These are phyloP conservation scores for Acanthamoeba polyphaga DNA, from an alignment of 208 protist species.

Conservation along the genomic window DNA sequence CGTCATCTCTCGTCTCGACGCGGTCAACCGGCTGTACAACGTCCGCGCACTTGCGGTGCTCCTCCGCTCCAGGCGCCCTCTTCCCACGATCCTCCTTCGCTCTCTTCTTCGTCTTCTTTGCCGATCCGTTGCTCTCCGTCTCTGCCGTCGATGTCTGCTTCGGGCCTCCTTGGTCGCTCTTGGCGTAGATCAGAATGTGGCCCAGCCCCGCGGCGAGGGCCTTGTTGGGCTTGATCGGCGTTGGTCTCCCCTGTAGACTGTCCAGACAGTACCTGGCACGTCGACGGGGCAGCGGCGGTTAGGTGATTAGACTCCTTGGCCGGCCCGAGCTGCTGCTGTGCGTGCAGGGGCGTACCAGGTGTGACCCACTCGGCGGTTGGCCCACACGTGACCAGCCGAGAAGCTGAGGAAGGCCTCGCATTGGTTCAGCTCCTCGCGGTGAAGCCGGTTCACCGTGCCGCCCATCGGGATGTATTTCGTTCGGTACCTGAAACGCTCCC, in stretches of 20 bases:
- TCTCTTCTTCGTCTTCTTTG: neutral
- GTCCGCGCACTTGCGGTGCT: neutral
- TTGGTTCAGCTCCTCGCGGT: neutral
- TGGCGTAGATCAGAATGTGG: slow-evolving; percentile 11
- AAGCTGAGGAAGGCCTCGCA: slow-evolving; percentile 24
- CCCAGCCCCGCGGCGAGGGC: neutral
- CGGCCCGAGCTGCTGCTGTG: neutral
- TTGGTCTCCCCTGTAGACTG: neutral
- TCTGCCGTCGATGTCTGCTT: neutral
- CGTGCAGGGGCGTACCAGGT: neutral
- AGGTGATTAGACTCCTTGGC: too few species aligned
- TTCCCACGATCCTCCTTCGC: neutral
- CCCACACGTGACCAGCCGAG: slow-evolving; percentile 15
- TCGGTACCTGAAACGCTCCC: neutral
- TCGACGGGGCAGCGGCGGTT: too few species aligned
- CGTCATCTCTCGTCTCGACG: too few species aligned
- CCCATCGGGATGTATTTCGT: slow-evolving; percentile 6
- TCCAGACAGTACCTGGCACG: neutral
- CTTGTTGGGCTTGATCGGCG: slow-evolving; percentile 7
- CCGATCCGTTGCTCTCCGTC: neutral
- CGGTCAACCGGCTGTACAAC: neutral
- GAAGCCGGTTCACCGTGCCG: neutral
- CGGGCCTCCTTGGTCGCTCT: neutral
- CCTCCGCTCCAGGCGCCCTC: neutral
- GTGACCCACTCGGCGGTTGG: neutral